Evolutionary conservation across 805 yeast species (phyloP), one percentile per base, ranked within the genome.

Genomic region (Priceomyces carsonii): DNA sequence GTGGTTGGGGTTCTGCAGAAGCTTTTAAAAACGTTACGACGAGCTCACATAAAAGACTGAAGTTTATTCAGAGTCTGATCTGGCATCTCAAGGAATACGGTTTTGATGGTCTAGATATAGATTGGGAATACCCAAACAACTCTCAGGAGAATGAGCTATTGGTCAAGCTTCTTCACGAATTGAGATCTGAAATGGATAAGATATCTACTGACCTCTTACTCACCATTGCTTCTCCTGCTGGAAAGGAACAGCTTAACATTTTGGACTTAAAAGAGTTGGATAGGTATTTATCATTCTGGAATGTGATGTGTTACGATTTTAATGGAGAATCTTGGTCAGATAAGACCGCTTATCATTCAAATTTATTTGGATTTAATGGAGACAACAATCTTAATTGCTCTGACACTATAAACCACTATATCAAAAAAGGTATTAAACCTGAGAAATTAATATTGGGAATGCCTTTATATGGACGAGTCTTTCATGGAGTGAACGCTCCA

Each of bases 221-320:
- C 20, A 75, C 95, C 0, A 58, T 86, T 17, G 97, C 98, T 0
- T 73, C 85, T 2, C 95, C 98, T 1, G 85, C 82, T 0, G 77
- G 79, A 7, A 47, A 56, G 0, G 75, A 72, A 4, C 69, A 72
- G 35, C 51, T 80, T 12, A 33, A 47, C 3, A 42, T 55, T 5
- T 63, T 82, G 34, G 57, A 72, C 4, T 48, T 89, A 1, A 33
- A 43, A 1, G 71, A 69, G n/a, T 71, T 91, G 73, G 82, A 82
- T 45, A 51, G 54, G 16, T 69, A 71, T 45, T 51, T 93, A 12
- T 64, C 78, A 13, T 77, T 78, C 45, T 89, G 90, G 84, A 90
- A 91, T 54, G 56, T 93, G 39, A 91, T 91, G 98, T 79, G 93
- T 13, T 91, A 93, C 57, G 98, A 93, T 56, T 85, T 81, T 48